These are phyloP conservation scores for Protomyces arabidopsidicola DNA, from an alignment of 1,139 yeast species.

Conservation along the genomic window DNA sequence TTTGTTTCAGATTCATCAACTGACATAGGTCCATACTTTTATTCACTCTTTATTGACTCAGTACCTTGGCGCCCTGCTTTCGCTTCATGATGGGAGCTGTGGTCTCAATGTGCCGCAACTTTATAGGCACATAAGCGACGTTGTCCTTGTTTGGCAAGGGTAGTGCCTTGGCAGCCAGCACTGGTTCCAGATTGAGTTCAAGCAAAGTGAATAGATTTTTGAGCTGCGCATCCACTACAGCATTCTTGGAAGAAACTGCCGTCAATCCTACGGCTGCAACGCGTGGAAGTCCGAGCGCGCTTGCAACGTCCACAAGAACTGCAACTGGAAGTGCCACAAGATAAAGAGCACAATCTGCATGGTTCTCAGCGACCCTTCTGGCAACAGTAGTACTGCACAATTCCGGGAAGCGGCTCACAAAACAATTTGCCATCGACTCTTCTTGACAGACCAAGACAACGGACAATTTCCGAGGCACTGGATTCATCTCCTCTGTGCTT, in stretches of 20 bases:
- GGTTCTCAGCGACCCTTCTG: not conserved
- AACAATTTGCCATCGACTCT: not conserved
- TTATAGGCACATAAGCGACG: not conserved
- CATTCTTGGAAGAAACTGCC: too few relatives aligned
- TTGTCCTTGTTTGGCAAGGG: not conserved
- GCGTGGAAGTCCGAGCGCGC: not conserved
- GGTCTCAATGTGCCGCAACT: not conserved
- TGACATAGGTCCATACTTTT: not conserved
- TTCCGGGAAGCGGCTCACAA: not conserved
- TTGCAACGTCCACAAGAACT: not conserved
- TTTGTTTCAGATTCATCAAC: too few relatives aligned
- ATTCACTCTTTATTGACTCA: not conserved
- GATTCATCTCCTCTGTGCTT: not conserved
- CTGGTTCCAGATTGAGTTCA: too few relatives aligned
- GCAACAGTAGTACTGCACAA: not conserved
- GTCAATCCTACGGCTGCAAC: not conserved
- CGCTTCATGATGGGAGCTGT: not conserved
- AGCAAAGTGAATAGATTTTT: too few relatives aligned
- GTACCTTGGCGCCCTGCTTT: not conserved
- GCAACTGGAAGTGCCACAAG: not conserved
- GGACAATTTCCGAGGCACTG: not conserved
- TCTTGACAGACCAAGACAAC: not conserved
- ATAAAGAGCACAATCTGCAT: not conserved
- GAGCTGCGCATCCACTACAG: too few relatives aligned
- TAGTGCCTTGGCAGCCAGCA: too few relatives aligned